Conservation (phyloP, 108 stramenopile species). For the Cyclotella choctawhatcheeana region DNA sequence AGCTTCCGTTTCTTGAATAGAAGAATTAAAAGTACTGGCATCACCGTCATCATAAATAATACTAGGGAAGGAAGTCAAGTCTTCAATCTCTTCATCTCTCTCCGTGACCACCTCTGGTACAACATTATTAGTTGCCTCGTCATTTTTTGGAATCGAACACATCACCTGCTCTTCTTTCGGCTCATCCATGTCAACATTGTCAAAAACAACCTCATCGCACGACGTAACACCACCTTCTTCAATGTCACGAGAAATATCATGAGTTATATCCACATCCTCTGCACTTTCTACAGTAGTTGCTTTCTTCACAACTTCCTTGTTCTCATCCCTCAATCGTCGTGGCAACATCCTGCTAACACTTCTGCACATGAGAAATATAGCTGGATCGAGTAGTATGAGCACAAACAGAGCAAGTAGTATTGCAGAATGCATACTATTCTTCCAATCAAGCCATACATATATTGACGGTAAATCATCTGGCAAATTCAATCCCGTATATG, state of each 20-base stretch:
- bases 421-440: neutral
- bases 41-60: slow-evolving; percentile 6
- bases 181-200: neutral
- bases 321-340: neutral
- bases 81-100: slow-evolving; percentile 1
- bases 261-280: slow-evolving; percentile 5
- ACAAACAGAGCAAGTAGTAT: neutral
- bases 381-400: neutral
- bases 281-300: neutral
- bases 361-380: slow-evolving; percentile 3
- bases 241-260: neutral
- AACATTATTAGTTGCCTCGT: neutral
- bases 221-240: neutral
- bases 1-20: neutral
- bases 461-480: neutral
- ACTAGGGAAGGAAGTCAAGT: slow-evolving; percentile 1
- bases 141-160: neutral
- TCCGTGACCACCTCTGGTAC: neutral
- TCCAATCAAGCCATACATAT: slow-evolving; percentile 7
- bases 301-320: neutral
- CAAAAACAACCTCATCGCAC: neutral
- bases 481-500: neutral
- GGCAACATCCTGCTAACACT: slow-evolving; percentile 2
- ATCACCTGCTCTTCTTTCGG: neutral
- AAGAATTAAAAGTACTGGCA: neutral